Conservation (phyloP, 805 yeast species). For the Candida takata region DNA sequence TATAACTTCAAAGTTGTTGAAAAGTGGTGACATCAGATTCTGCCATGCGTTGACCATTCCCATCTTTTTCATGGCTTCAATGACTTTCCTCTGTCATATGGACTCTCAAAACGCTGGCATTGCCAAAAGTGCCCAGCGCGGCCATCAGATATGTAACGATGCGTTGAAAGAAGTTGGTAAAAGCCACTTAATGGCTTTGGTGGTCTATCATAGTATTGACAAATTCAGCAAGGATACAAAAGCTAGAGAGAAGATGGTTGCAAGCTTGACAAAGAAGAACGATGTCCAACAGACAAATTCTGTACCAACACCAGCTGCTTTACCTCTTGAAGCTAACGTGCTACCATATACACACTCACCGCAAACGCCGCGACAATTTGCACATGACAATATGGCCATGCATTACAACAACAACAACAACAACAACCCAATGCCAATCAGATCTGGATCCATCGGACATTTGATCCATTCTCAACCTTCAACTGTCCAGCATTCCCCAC, state of each 20-base stretch:
- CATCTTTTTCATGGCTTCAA: conserved; percentile 54
- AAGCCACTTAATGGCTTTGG: conserved; percentile 45
- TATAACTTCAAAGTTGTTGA: conserved; percentile 49
- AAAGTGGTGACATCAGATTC: conserved; percentile 40
- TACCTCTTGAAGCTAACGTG: conserved; percentile 3
- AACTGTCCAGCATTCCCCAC: not conserved
- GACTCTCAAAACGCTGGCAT: conserved; percentile 31
- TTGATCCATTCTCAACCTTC: not conserved
- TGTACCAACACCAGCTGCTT: conserved; percentile 12
- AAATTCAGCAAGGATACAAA: conserved; percentile 30
- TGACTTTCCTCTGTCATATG: conserved; percentile 68
- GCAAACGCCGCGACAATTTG: conserved; percentile 4
- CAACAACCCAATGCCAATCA: not conserved
- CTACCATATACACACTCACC: conserved; percentile 3
- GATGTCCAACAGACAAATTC: conserved; percentile 7
- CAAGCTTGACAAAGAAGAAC: conserved; percentile 12
- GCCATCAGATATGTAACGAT: conserved; percentile 25
- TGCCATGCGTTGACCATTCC: conserved; percentile 57
- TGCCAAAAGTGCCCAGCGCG: conserved; percentile 30
- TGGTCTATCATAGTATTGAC: conserved; percentile 45
- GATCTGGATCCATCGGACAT: not conserved
- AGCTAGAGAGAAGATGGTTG: conserved; percentile 19
- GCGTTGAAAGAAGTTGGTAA: conserved; percentile 37
- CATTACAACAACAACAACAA: not conserved
- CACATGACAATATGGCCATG: no score